Percentiles rank a stretch among this genome's conserved stretches.
Evolutionary conservation across 1,139 yeast genomes (phyloP).

Genomic region (Hyphopichia khmerensis): DNA sequence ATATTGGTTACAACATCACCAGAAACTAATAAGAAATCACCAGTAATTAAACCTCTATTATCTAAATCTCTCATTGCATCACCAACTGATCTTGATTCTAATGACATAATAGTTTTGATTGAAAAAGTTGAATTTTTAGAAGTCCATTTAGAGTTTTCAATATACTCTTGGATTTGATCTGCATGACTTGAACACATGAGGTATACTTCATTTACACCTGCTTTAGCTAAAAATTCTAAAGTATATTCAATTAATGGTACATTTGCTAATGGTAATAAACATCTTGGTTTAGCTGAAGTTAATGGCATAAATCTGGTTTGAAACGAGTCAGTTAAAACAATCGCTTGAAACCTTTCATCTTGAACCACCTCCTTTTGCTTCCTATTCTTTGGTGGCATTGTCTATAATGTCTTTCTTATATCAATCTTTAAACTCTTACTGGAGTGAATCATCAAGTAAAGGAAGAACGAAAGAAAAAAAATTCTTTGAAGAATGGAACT

Average conservation of each 20-base stretch:
- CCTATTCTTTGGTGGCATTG: conserved; percentile 49
- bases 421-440: too few species aligned
- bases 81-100: conserved; percentile 90
- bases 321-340: conserved; percentile 90
- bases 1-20: conserved; percentile 95
- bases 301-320: conserved; percentile 91
- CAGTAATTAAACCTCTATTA: conserved; percentile 81
- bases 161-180: conserved; percentile 79
- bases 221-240: conserved; percentile 85
- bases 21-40: conserved; percentile 84
- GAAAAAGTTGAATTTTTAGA: conserved; percentile 73
- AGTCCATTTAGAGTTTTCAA: conserved; percentile 82
- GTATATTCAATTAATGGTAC: conserved; percentile 95
- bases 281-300: conserved; percentile 80
- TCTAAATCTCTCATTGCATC: conserved; percentile 97
- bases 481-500: too few species aligned
- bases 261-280: conserved; percentile 87
- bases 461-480: not conserved
- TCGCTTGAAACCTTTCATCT: conserved; percentile 84
- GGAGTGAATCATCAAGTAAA: too few species aligned
- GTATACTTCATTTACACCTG: conserved; percentile 87
- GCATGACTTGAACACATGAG: conserved; percentile 90
- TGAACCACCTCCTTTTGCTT: conserved; percentile 57
- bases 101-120: conserved; percentile 74
- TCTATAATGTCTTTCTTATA: not conserved